Percentiles rank a stretch among this genome's conserved stretches.
These are phyloP conservation scores for Fusarium neocosmosporiellum DNA, from an alignment of 2,329 filamentous ascomycete genomes.

Conservation along the genomic window DNA sequence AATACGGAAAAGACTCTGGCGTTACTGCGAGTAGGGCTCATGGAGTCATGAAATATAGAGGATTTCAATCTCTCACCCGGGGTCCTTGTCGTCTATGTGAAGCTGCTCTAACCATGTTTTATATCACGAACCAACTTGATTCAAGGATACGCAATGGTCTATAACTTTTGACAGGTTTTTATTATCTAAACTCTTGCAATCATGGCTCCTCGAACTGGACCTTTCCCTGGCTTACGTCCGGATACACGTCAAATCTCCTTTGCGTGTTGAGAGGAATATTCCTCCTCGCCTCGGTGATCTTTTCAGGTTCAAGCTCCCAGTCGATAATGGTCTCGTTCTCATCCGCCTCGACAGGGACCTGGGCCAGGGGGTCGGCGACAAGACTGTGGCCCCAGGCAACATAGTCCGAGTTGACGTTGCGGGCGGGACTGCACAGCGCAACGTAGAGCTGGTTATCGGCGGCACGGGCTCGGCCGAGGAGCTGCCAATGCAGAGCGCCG, in stretches of 20 bases:
- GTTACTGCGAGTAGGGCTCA: conserved; percentile 30
- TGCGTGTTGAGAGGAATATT: conserved; percentile 88
- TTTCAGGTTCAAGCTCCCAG: conserved; percentile 74
- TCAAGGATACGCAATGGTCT: not conserved
- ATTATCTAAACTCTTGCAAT: conserved; percentile 18
- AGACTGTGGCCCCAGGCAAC: conserved; percentile 93
- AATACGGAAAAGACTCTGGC: conserved; percentile 25
- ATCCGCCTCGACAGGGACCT: conserved; percentile 81
- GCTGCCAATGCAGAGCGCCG: conserved; percentile 89
- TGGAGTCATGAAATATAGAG: conserved; percentile 36
- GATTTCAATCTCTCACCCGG: conserved; percentile 12
- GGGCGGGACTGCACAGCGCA: conserved; percentile 88
- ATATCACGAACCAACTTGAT: not conserved
- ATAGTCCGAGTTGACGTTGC: conserved; percentile 81
- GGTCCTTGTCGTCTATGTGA: not conserved
- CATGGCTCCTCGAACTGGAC: conserved; percentile 50
- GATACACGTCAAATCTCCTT: conserved; percentile 94
- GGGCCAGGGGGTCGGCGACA: conserved; percentile 87
- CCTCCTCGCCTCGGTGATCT: conserved; percentile 80
- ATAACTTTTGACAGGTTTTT: not conserved
- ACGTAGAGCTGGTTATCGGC: conserved; percentile 97
- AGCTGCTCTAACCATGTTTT: not conserved
- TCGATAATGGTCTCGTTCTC: conserved; percentile 82
- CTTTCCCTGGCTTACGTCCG: conserved; percentile 80
- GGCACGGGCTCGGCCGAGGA: conserved; percentile 84